phyloP scores from a whole-genome alignment of 2,329 filamentous ascomycete genomes.

The Eutypa lata region DNA sequence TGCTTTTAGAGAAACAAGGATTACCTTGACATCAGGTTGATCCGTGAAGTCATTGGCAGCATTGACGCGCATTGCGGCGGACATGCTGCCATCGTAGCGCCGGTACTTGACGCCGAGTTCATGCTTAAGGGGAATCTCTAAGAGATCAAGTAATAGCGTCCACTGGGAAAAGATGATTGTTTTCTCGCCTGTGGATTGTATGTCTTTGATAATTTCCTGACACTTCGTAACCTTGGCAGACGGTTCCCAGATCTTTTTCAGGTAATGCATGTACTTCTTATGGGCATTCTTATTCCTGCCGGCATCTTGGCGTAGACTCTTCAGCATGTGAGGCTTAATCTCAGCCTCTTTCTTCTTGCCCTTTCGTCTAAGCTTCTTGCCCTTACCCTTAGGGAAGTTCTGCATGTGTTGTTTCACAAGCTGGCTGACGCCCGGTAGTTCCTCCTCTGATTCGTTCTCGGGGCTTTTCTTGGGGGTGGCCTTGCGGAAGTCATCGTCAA shows the following conservation, averaged over 20 bases:
- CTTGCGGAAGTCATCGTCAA: conserved; percentile 28
- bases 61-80: conserved; percentile 59
- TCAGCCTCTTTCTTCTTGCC: conserved; percentile 40
- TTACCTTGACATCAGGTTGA: conserved; percentile 57
- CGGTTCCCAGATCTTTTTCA: conserved; percentile 67
- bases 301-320: conserved; percentile 61
- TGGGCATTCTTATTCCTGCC: conserved; percentile 62
- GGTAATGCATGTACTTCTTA: conserved; percentile 64
- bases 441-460: conserved; percentile 17
- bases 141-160: conserved; percentile 72
- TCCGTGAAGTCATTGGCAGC: conserved; percentile 65
- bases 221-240: conserved; percentile 74
- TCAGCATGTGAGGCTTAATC: conserved; percentile 34
- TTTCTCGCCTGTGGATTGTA: conserved; percentile 59
- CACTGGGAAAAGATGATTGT: conserved; percentile 82
- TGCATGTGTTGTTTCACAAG: conserved; percentile 15
- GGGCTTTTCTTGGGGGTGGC: conserved; percentile 17
- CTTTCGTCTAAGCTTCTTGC: conserved; percentile 38
- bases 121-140: conserved; percentile 67
- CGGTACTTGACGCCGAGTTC: conserved; percentile 52
- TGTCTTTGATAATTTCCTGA: conserved; percentile 57
- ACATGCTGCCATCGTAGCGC: conserved; percentile 78
- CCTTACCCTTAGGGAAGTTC: conserved; percentile 26
- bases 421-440: conserved; percentile 12
- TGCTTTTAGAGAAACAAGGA: conserved; percentile 76